These are phyloP conservation scores for Paulownia fortunei DNA, from an alignment of 257 asterid genomes.

Conservation along the genomic window DNA sequence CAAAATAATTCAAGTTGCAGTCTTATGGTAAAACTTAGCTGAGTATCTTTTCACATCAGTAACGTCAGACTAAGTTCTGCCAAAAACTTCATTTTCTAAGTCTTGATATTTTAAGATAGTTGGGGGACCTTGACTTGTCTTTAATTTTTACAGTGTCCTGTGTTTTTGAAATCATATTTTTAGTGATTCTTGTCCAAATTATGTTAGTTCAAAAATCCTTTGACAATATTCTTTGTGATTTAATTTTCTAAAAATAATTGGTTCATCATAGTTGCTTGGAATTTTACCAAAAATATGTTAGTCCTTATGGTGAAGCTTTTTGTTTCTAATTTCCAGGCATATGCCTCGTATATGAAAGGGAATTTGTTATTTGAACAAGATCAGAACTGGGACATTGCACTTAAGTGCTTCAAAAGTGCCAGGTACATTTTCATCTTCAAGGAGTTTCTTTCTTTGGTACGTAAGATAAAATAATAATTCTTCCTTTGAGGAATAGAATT, in stretches of 20 bases:
- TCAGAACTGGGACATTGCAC: conserved; percentile 88
- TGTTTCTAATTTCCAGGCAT: conserved; percentile 64
- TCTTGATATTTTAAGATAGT: not conserved
- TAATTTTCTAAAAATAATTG: not conserved
- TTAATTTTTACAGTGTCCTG: no score
- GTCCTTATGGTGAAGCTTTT: conserved; percentile 25
- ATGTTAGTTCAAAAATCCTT: not conserved
- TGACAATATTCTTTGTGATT: conserved; percentile 2
- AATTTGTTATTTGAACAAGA: conserved; percentile 91
- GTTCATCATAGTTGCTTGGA: conserved; percentile 9
- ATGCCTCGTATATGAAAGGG: conserved; percentile 96
- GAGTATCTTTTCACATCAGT: conserved; percentile 4
- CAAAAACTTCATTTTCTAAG: not conserved
- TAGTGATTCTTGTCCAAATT: not conserved
- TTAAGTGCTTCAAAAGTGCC: conserved; percentile 90
- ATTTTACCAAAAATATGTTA: not conserved
- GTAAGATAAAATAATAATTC: conserved; percentile 11
- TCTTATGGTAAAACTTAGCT: not conserved
- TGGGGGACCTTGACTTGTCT: not conserved
- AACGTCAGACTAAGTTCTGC: not conserved
- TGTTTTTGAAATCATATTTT: not conserved
- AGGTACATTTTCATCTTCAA: conserved; percentile 54
- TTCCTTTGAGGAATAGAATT: conserved; percentile 21
- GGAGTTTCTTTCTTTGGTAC: not conserved
- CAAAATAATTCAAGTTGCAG: not conserved